Evolutionary conservation across 306 rosid genomes (phyloP).

Genomic region (Begonia fuchsioides): DNA sequence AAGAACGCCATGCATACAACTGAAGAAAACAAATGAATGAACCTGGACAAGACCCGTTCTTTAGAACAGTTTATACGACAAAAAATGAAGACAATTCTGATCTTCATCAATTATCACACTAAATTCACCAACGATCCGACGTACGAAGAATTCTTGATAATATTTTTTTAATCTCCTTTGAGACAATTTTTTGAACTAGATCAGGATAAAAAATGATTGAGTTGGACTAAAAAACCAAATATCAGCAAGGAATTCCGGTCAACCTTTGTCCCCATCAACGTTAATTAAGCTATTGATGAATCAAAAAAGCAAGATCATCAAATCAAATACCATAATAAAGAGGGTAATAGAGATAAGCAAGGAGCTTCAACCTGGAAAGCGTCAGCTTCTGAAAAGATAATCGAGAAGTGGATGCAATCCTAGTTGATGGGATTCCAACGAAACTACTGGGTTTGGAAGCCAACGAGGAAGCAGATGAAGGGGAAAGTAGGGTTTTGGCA

Average conservation of each 20-base stretch:
- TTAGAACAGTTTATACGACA: no score
- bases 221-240: not conserved
- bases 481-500: conserved; percentile 29
- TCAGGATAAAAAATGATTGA: no score
- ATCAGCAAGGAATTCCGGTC: not conserved
- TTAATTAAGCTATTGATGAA: not conserved
- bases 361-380: conserved; percentile 30
- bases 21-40: no score
- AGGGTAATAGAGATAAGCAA: not conserved
- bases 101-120: no score
- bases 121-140: no score
- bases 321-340: not conserved
- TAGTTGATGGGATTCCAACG: conserved; percentile 18
- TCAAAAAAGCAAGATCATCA: not conserved
- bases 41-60: no score
- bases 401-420: conserved; percentile 18
- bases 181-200: no score
- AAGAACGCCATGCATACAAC: not conserved
- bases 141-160: no score
- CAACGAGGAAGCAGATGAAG: conserved; percentile 24
- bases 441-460: conserved; percentile 28
- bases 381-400: conserved; percentile 26
- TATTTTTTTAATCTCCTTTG: no score
- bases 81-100: no score
- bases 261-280: not conserved